Conservation (phyloP, 2,329 filamentous ascomycete genomes). For the Rasamsonia emersonii region DNA sequence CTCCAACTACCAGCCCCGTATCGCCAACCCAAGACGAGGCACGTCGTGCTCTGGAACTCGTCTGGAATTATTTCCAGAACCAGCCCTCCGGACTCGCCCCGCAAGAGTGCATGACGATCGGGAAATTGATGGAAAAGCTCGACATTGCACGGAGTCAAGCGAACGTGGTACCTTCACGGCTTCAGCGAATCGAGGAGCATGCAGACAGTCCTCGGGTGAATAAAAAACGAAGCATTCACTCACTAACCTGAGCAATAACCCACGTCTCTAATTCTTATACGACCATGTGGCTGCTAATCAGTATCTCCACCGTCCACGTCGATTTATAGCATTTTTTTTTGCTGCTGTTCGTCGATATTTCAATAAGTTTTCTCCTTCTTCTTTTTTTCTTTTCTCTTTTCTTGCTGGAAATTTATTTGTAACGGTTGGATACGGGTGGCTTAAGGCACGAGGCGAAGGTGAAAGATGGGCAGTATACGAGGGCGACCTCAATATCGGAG, state of each 20-base stretch:
- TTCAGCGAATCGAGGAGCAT: conserved; percentile 36
- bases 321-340: conserved; percentile 11
- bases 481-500: conserved; percentile 2
- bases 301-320: no score
- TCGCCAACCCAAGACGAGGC: conserved; percentile 81
- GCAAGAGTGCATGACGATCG: conserved; percentile 67
- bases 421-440: conserved; percentile 7
- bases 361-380: conserved; percentile 10
- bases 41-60: conserved; percentile 67
- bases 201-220: conserved; percentile 31
- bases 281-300: no score
- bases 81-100: conserved; percentile 60
- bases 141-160: conserved; percentile 52
- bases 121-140: conserved; percentile 79
- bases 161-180: conserved; percentile 32
- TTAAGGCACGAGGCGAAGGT: conserved; percentile 4
- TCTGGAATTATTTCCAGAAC: conserved; percentile 72
- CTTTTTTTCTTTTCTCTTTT: conserved; percentile 10
- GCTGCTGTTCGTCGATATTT: conserved; percentile 9
- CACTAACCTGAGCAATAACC: conserved; percentile 21
- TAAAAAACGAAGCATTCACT: conserved; percentile 41
- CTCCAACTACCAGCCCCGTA: conserved; percentile 49
- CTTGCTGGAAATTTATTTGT: conserved; percentile 3
- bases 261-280: conserved; percentile 5
- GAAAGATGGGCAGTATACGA: conserved; percentile 2